Evolutionary conservation across 768 basidiomycete genomes (phyloP).

Genomic region (Lactarius indigo): DNA sequence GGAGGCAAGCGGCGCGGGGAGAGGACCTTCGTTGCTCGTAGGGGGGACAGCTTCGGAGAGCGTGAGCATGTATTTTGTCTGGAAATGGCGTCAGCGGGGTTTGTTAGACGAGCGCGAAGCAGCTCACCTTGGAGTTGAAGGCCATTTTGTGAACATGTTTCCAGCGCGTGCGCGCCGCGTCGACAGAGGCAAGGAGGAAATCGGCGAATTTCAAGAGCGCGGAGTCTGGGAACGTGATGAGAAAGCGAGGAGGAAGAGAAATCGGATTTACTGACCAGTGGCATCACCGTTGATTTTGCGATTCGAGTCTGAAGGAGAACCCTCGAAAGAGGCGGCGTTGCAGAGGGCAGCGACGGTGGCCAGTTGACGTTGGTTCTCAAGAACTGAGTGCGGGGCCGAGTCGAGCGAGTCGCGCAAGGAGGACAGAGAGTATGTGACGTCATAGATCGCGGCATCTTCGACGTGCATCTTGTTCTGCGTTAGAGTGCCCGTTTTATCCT

Average conservation of each 20-base stretch:
- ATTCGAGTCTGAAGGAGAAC: constrained; percentile 30
- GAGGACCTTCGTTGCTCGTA: not conserved
- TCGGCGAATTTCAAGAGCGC: constrained; percentile 54
- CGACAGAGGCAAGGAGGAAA: constrained; percentile 23
- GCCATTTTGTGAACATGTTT: constrained; percentile 32
- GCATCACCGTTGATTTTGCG: constrained; percentile 49
- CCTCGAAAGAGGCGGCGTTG: constrained; percentile 47
- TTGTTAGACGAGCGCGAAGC: constrained; percentile 16
- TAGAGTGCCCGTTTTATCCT: constrained; percentile 60
- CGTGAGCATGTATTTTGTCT: constrained; percentile 56
- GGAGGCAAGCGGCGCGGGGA: constrained; percentile 29
- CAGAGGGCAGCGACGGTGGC: constrained; percentile 46
- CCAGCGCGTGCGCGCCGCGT: constrained; percentile 18
- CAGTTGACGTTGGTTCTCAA: constrained; percentile 28
- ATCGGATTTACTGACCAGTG: constrained; percentile 38
- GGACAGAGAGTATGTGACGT: constrained; percentile 29
- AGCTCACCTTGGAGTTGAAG: constrained; percentile 40
- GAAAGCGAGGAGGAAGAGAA: not conserved
- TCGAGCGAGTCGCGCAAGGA: constrained; percentile 9
- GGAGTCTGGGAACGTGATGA: constrained; percentile 36
- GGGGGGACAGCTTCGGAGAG: constrained; percentile 30
- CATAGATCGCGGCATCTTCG: constrained; percentile 42
- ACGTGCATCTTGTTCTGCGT: constrained; percentile 60
- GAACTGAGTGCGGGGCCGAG: not conserved
- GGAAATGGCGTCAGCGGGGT: constrained; percentile 21